phyloP scores from a whole-genome alignment of 371 early-diverging fungal genomes.

The Apophysomyces variabilis region DNA sequence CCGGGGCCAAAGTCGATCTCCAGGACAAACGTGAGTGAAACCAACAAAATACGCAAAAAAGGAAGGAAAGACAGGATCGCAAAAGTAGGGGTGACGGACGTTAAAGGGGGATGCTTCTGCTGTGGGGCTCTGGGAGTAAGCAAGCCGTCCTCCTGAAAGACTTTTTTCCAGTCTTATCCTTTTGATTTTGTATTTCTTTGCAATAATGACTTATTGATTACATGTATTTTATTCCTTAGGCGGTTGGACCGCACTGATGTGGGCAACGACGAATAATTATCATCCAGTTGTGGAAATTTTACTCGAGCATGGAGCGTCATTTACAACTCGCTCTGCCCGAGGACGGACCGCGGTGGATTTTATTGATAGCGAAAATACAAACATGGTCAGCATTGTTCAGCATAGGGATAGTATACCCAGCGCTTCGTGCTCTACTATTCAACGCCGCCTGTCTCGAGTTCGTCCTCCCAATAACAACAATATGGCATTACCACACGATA shows the following conservation, averaged over 20 bases:
- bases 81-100: constrained; percentile 13
- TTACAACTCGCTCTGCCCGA: constrained; percentile 63
- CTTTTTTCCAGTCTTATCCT: not conserved
- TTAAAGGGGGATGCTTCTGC: constrained; percentile 13
- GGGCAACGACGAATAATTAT: constrained; percentile 91
- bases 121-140: constrained; percentile 11
- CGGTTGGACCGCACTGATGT: constrained; percentile 94
- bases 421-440: not conserved
- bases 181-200: not conserved
- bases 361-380: constrained; percentile 59
- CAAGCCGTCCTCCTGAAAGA: not conserved
- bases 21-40: constrained; percentile 71
- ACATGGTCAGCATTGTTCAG: constrained; percentile 54
- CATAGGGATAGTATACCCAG: constrained; percentile 1
- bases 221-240: constrained; percentile 39
- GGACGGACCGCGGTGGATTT: constrained; percentile 84
- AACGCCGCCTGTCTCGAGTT: not conserved
- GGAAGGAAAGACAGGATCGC: not conserved
- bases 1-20: constrained; percentile 73
- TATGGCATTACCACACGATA: not conserved
- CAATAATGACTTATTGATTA: not conserved
- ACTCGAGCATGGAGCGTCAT: constrained; percentile 78
- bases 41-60: not conserved
- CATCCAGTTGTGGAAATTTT: constrained; percentile 71
- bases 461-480: not conserved